A percentile compares a stretch with the other conserved stretches of the same genome.
Conservation (phyloP, 495 filamentous ascomycete genomes). For the Trichoderma virens region DNA sequence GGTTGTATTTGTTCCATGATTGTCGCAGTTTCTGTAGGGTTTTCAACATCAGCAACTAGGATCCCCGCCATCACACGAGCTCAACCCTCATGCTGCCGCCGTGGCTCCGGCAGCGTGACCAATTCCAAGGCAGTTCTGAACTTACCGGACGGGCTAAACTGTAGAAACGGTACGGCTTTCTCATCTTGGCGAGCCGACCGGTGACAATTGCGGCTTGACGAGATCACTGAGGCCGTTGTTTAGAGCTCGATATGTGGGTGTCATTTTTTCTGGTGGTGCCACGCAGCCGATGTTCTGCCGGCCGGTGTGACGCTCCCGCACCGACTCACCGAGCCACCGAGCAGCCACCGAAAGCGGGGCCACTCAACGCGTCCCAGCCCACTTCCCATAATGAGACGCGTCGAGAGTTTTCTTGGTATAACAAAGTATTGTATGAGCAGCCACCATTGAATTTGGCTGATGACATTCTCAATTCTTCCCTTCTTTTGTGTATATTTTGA, state of each 20-base stretch:
- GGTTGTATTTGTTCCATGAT: conserved; percentile 96
- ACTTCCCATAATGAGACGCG: not conserved
- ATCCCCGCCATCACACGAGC: not conserved
- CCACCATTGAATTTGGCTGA: too few relatives aligned
- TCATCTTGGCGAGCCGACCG: conserved; percentile 13
- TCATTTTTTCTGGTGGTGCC: conserved; percentile 6
- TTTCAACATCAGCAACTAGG: not conserved
- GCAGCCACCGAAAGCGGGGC: not conserved
- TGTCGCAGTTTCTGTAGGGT: conserved; percentile 73
- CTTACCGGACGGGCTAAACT: conserved; percentile 10
- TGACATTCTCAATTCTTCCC: not conserved
- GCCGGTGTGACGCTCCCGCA: not conserved
- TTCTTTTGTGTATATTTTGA: not conserved
- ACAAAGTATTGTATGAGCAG: too few relatives aligned
- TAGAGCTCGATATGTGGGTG: not conserved
- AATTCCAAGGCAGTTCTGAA: not conserved
- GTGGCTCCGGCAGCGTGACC: not conserved
- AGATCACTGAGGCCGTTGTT: not conserved
- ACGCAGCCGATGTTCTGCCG: not conserved
- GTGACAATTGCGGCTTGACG: conserved; percentile 4
- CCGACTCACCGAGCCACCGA: not conserved
- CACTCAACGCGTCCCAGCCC: conserved; percentile 3
- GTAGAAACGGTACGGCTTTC: conserved; percentile 13
- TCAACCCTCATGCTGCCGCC: not conserved
- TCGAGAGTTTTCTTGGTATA: conserved; percentile 4